Evolutionary conservation across 2,329 filamentous ascomycete species (phyloP), one percentile per base, ranked within the genome.

Genomic region (Xylaria digitata): DNA sequence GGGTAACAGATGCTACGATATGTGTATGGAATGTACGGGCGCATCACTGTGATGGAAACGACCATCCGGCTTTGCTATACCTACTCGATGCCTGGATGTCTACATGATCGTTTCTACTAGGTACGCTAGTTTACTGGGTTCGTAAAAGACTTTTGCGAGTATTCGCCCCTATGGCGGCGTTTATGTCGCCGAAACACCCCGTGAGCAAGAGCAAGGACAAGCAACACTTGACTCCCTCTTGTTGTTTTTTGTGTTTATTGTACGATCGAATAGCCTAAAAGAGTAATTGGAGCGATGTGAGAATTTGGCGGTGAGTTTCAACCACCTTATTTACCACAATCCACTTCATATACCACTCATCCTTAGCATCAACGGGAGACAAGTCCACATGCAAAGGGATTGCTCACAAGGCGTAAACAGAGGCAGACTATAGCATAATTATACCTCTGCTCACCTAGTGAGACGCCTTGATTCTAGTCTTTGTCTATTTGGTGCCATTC

Each of bases 261-360:
- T 34, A 34, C 32, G 37, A 40, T 21, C 30, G 61, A 57, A 61
- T 21, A 58, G 61, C 65, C 61, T 50, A 61, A 65, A 61, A 19
- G 65, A 61, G 65, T 46, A 64, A 61, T 45, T 63, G 46, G 32
- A 54, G 48, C 53, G 45, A 58, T 63, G 17, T 23, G 61, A 52
- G 17, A 34, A 56, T 61, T 17, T 68, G 57, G 74, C 74, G 74
- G 74, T 75, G 73, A 75, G 73, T 75, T 72, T 75, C 72, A 72
- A 68, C 58, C 59, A 57, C 32, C 50, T 21, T 62, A 37, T 54
- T 21, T 21, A 43, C 30, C 21, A 52, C 49, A 42, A 34, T 34
- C 23, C 40, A 56, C 34, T 42, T 30, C 21, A 55, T 11, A 19
- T 19, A 17, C 32, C n/a, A 52, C 17, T 40, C n/a, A 43, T 7